phyloP scores from a whole-genome alignment of 1,284 basidiomycete species.

The Vanrija sp. region DNA sequence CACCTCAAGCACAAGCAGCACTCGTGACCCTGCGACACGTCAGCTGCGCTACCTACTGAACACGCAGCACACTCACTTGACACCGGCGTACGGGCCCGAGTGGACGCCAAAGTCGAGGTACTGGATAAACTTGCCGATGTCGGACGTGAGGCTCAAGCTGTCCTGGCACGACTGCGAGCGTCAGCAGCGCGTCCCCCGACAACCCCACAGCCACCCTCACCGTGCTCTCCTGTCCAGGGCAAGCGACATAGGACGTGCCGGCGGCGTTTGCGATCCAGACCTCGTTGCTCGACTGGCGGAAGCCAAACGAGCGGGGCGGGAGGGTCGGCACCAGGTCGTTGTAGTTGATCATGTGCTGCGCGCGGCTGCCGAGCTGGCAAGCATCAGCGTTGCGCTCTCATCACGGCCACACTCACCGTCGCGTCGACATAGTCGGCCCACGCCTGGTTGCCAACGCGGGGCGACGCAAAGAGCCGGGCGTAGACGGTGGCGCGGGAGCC shows the following conservation, averaged over 20 bases:
- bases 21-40: no score
- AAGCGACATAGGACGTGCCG: conserved; percentile 8
- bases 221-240: conserved; percentile 25
- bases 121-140: neutral
- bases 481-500: conserved; percentile 5
- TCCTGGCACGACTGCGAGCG: neutral
- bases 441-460: conserved; percentile 22
- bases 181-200: neutral
- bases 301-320: conserved; percentile 21
- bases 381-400: neutral
- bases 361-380: conserved; percentile 11
- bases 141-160: no score
- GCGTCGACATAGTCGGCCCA: conserved; percentile 28
- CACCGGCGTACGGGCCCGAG: no score
- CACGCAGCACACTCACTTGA: no score
- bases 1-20: no score
- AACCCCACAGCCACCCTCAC: no score
- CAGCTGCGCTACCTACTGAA: no score
- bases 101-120: neutral
- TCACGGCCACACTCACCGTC: conserved; percentile 6
- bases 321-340: conserved; percentile 28
- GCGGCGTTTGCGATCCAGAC: conserved; percentile 19
- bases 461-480: conserved; percentile 21
- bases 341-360: conserved; percentile 24
- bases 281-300: conserved; percentile 19